Conservation (phyloP, 129 eudicot species). For the Artemisia annua region DNA sequence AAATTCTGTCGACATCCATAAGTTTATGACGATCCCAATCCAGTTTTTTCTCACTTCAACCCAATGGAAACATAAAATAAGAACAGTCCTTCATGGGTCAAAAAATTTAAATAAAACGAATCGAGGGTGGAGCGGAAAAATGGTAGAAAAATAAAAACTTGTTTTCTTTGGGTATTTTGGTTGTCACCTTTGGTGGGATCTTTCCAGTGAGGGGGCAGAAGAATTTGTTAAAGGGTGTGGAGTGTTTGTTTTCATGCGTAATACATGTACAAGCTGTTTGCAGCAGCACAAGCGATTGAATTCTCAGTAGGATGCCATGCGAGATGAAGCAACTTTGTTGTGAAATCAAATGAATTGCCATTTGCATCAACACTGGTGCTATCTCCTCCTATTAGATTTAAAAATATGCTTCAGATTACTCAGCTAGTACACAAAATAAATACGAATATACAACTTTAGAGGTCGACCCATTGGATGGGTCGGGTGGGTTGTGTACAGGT, state of each 20-base stretch:
- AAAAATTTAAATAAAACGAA: slow-evolving; percentile 43
- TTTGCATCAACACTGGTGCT: slow-evolving; percentile 83
- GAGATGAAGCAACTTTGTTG: slow-evolving; percentile 87
- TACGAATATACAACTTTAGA: too few relatives aligned
- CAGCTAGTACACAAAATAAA: not conserved
- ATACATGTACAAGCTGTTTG: slow-evolving; percentile 99
- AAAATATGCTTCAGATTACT: not conserved
- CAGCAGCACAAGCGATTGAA: slow-evolving; percentile 99
- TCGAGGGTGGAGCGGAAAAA: slow-evolving; percentile 19
- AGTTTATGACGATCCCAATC: slow-evolving; percentile 24
- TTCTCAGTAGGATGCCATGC: slow-evolving; percentile 99
- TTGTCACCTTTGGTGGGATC: not conserved
- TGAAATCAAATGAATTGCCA: slow-evolving; percentile 89
- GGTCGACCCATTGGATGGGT: too few relatives aligned
- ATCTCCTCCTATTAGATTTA: slow-evolving; percentile 58
- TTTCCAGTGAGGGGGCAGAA: slow-evolving; percentile 21
- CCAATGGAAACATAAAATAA: slow-evolving; percentile 19
- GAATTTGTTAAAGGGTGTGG: slow-evolving; percentile 9
- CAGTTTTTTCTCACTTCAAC: slow-evolving; percentile 49
- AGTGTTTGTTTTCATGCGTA: slow-evolving; percentile 55
- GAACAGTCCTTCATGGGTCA: slow-evolving; percentile 28
- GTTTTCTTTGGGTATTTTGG: slow-evolving; percentile 4
- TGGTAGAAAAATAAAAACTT: slow-evolving; percentile 18
- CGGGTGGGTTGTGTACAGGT: too few relatives aligned
- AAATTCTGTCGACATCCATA: slow-evolving; percentile 29